Evolutionary conservation across 2,329 filamentous ascomycete genomes (phyloP).

Genomic region (Lachnellula willkommii): DNA sequence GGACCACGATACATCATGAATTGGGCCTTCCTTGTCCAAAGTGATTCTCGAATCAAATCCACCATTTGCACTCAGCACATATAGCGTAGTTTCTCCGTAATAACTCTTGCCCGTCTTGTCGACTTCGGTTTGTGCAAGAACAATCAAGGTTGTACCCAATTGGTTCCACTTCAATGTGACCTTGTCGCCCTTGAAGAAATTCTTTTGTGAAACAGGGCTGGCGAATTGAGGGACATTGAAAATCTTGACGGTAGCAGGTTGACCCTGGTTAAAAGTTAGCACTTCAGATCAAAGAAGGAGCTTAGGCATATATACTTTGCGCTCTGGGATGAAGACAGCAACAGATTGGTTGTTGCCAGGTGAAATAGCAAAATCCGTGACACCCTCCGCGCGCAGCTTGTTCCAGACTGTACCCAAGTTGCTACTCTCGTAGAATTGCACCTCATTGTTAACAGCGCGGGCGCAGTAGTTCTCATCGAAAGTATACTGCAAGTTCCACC

Average conservation of each 20-base stretch:
- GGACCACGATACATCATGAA: slow-evolving; percentile 98
- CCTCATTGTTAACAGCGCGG: slow-evolving; percentile 90
- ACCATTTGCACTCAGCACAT: slow-evolving; percentile 86
- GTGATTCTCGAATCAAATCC: slow-evolving; percentile 87
- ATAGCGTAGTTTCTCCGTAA: slow-evolving; percentile 96
- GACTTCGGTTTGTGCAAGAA: slow-evolving; percentile 94
- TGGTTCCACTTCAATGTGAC: slow-evolving; percentile 98
- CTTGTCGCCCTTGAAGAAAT: slow-evolving; percentile 98
- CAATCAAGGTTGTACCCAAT: slow-evolving; percentile 82
- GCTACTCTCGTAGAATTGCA: slow-evolving; percentile 90
- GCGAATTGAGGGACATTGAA: slow-evolving; percentile 88
- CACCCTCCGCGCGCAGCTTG: slow-evolving; percentile 87
- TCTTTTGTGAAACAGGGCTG: slow-evolving; percentile 87
- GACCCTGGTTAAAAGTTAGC: slow-evolving; percentile 55
- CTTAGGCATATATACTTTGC: slow-evolving; percentile 60
- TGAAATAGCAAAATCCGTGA: slow-evolving; percentile 81
- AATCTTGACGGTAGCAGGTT: slow-evolving; percentile 89
- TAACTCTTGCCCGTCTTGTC: slow-evolving; percentile 99
- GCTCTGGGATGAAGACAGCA: slow-evolving; percentile 91
- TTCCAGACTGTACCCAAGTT: slow-evolving; percentile 88
- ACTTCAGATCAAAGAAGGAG: not conserved
- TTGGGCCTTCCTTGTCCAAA: slow-evolving; percentile 94
- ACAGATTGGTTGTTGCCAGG: slow-evolving; percentile 87
- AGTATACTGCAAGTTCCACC: slow-evolving; percentile 97
- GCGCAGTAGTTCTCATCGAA: slow-evolving; percentile 90